Evolutionary conservation across 192 early-diverging fungal genomes (phyloP), one percentile per base, ranked within the genome.

Genomic region (Ramicandelaber brevisporus): DNA sequence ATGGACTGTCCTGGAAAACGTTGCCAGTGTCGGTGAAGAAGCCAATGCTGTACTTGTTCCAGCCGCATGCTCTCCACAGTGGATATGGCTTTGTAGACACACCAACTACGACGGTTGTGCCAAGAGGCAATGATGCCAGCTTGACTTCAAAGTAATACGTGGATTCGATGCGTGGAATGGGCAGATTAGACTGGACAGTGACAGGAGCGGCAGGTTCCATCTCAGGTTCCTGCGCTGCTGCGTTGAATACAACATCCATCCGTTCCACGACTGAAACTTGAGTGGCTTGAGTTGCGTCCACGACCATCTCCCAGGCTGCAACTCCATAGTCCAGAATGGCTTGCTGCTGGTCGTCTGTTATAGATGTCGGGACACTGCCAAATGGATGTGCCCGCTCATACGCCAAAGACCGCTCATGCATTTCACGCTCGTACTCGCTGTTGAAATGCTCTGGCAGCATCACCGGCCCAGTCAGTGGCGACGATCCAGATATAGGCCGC

Each of bases 81-180:
- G 74, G 74, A 37, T 68, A 78, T 9, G 74, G 74, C 36, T 72
- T 78, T 9, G 74, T 74, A n/a, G 65, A 55, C 9, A 74, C 56
- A 11, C 74, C 74, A 20, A 78, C 53, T 33, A 65, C 53, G 40
- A 78, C 53, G 30, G 50, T 65, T 14, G 70, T 71, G 15, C 57
- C 63, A 1, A 43, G 36, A 17, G 69, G 68, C 38, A 72, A 74
- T 48, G 73, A 70, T 45, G 63, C 65, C 44, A 78, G 53, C 43
- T 78, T 78, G 27, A 69, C 65, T 37, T 80, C 77, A 64, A 72
- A 80, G 44, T 80, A 80, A 52, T 80, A 80, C 13, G 77, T 68
- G 28, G 74, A 68, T 44, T 77, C 72, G 15, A 59, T 58, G 43
- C 70, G 72, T 31, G 77, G 77, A 33, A 80, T 44, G 2, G 77